Percentiles rank a stretch among this genome's conserved stretches.
These are phyloP conservation scores for Clonostachys rosea DNA, from an alignment of 2,329 filamentous ascomycete genomes.

Conservation along the genomic window DNA sequence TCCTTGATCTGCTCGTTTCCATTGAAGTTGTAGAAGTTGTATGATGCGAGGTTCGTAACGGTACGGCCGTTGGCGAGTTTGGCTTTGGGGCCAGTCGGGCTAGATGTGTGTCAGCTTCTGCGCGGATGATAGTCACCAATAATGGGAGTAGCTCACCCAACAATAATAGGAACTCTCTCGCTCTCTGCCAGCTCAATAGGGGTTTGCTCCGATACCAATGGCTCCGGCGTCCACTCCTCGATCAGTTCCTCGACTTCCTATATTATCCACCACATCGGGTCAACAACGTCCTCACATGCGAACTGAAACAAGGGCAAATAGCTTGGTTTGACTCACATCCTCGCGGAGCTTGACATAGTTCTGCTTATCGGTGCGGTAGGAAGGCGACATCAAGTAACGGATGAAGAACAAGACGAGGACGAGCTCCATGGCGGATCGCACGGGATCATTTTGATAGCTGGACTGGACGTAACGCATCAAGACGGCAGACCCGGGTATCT, in stretches of 20 bases:
- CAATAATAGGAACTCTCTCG: conserved; percentile 81
- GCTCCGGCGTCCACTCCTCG: conserved; percentile 94
- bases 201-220: conserved; percentile 72
- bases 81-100: conserved; percentile 83
- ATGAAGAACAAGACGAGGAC: conserved; percentile 94
- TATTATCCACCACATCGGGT: neutral
- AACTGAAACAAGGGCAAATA: neutral
- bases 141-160: conserved; percentile 54
- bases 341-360: conserved; percentile 87
- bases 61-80: conserved; percentile 86
- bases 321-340: conserved; percentile 41
- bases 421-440: conserved; percentile 89
- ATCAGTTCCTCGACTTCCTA: conserved; percentile 93
- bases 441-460: conserved; percentile 95
- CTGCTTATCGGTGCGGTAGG: conserved; percentile 86
- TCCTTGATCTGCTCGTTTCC: conserved; percentile 89
- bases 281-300: conserved; percentile 14
- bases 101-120: conserved; percentile 25
- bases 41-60: conserved; percentile 88
- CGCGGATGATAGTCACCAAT: too few species aligned
- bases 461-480: conserved; percentile 93
- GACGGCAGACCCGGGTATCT: conserved; percentile 89
- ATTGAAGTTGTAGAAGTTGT: conserved; percentile 98
- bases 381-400: conserved; percentile 84
- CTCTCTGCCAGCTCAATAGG: conserved; percentile 74